Base-by-base conservation (phyloP, 768 basidiomycete species). In the Termitomyces titanicus region DNA sequence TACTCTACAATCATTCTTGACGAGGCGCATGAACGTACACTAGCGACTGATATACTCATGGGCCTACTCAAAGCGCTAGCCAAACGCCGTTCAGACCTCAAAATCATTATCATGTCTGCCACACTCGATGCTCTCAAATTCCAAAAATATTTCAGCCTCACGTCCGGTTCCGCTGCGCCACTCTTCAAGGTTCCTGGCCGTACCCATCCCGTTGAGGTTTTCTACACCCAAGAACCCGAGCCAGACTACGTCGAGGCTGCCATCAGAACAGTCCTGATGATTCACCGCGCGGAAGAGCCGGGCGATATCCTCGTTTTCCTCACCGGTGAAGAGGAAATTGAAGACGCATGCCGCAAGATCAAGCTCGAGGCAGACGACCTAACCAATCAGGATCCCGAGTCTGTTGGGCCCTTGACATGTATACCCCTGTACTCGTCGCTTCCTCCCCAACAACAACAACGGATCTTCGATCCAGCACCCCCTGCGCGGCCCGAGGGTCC, bases 1-100 rank as follows among this genome's bases (percentile, higher is more conserved):
- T 99, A 99, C 70, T 96, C 93, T 18, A 98, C 96, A 20, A 94
- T 99, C 72, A 98, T 99, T 64, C 84, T 98, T 54, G 97, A 99
- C 69, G 97, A 99, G 74, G 97, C 94, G 5, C 97, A 99, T 75
- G 97, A 99, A 75, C 88, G 96, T 58, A 98, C 97, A 0, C 81
- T 98, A 38, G 93, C 97, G 0, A 98, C 96, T 31, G 97, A 99
- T 73, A 95, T 98, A 64, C 85, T 99, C 33, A 98, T 99, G 95
- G 94, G 96, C 58, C 79, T 99, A 7, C 79, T 98, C 33, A 99
- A 98, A 72, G 71, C 78, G 33, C 80, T 99, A 22, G 88, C 88
- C 3, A 86, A 84, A 66, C 83, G 81, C 59, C 85, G 97, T 33
- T 58, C 80, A 1, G 96, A 99, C 69, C 84, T 99, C 61, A 98